phyloP scores from a whole-genome alignment of 768 basidiomycete species.

The Boletus rufocinnamomeus region DNA sequence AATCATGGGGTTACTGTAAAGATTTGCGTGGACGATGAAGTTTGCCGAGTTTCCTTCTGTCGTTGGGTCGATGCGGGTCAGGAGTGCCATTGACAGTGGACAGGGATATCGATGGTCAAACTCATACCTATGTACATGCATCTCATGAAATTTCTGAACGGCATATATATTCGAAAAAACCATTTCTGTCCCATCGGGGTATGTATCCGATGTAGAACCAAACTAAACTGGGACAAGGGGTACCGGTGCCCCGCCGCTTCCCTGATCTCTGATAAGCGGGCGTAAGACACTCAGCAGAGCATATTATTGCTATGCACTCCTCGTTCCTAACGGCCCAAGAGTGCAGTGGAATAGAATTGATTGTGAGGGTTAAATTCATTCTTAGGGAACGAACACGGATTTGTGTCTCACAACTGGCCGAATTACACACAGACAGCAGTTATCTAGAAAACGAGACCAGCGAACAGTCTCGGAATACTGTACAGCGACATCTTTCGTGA shows the following conservation, averaged over 20 bases:
- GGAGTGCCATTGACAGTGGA: background rate
- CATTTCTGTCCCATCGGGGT: no score
- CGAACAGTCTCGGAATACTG: no score
- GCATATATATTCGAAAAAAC: no score
- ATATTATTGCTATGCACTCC: background rate
- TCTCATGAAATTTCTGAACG: background rate
- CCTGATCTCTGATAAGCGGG: background rate
- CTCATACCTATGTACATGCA: background rate
- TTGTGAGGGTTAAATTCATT: background rate
- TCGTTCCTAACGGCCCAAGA: no score
- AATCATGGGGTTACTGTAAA: background rate
- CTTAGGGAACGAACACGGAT: background rate
- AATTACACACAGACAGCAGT: background rate
- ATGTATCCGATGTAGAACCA: background rate
- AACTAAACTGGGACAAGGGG: background rate
- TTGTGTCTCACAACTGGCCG: background rate
- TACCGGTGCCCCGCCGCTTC: background rate
- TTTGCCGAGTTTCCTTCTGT: background rate
- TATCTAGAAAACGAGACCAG: no score
- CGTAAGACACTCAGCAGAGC: background rate
- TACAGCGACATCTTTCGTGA: background rate
- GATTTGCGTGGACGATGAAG: background rate
- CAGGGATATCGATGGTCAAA: background rate
- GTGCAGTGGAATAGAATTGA: background rate
- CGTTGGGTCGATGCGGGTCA: background rate